Percentiles rank a stretch among this genome's conserved stretches.
These are phyloP conservation scores for Alectoria sarmentosa DNA, from an alignment of 495 filamentous ascomycete genomes.

Conservation along the genomic window DNA sequence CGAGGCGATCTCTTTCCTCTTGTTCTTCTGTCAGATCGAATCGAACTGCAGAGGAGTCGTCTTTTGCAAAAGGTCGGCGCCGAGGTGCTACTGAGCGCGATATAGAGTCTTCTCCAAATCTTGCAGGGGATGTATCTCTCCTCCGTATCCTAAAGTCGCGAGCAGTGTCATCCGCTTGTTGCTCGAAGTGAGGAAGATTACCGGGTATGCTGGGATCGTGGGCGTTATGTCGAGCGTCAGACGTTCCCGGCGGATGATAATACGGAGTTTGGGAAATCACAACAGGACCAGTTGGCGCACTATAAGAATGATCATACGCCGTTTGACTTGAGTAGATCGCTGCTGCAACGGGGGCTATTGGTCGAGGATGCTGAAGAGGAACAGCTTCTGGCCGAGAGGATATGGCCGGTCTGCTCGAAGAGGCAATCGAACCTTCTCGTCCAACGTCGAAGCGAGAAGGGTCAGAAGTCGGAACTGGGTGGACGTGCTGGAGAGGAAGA, in stretches of 20 bases:
- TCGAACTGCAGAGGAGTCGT: slow-evolving; percentile 39
- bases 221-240: background rate
- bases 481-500: slow-evolving; percentile 39
- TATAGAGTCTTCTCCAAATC: slow-evolving; percentile 9
- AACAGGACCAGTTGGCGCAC: slow-evolving; percentile 31
- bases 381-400: slow-evolving; percentile 39
- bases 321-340: slow-evolving; percentile 45
- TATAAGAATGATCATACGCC: slow-evolving; percentile 33
- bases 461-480: slow-evolving; percentile 56
- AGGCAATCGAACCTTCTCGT: slow-evolving; percentile 41
- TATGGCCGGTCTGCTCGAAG: slow-evolving; percentile 28
- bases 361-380: slow-evolving; percentile 52
- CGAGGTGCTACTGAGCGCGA: slow-evolving; percentile 6
- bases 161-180: slow-evolving; percentile 7
- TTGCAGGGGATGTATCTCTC: slow-evolving; percentile 24
- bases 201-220: slow-evolving; percentile 10
- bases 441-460: slow-evolving; percentile 50
- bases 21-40: slow-evolving; percentile 46
- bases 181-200: slow-evolving; percentile 2
- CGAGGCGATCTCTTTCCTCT: slow-evolving; percentile 38
- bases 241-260: background rate
- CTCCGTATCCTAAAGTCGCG: slow-evolving; percentile 10
- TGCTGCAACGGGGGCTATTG: slow-evolving; percentile 48
- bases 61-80: slow-evolving; percentile 36
- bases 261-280: slow-evolving; percentile 26